Evolutionary conservation across 2,329 filamentous ascomycete species (phyloP), one percentile per base, ranked within the genome.

Genomic region (Hymenoscyphus fraxineus): DNA sequence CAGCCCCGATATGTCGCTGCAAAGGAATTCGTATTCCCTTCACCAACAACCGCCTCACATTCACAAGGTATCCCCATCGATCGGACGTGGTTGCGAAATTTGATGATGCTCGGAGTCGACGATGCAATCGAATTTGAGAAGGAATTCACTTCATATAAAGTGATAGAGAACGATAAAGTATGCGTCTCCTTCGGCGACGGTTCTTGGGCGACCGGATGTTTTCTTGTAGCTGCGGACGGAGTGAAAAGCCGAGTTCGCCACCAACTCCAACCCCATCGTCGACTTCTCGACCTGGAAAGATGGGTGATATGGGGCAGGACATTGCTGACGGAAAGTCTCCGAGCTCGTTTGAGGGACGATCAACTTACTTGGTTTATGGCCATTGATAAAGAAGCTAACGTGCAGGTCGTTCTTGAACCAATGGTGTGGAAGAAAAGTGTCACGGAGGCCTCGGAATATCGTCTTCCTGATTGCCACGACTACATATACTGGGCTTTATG

Each of bases 141-240:
- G 44, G 71, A 74, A 47, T 74, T 76, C 44, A 64, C 66, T 22
- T 73, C 71, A 19, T 70, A 69, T 60, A 64, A 71, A 47, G n/a
- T 68, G 6, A 58, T 54, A 22, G 66, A 70, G 38, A 70, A 62
- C 1, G 27, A 27, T 27, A 56, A 58, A 16, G 71, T 74, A 12
- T 62, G 63, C 15, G 72, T 69, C 13, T 67, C 59, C 16, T 75
- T 76, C 62, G 62, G 63, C 10, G 74, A 76, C 66, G 73, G 73
- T 54, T 73, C 71, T 35, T 51, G 59, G 19, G 73, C 44, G 57
- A 41, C 38, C 27, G 74, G 74, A 38, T 65, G 61, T 61, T 51
- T 75, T 1, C 70, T 76, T 47, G 70, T 75, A 13, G 74, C 74
- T n/a, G 73, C 74, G 15, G 74, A 76, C 59, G 74, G 74, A 19